Conservation (phyloP, 768 basidiomycete genomes). For the Psilocybe subaeruginosa region DNA sequence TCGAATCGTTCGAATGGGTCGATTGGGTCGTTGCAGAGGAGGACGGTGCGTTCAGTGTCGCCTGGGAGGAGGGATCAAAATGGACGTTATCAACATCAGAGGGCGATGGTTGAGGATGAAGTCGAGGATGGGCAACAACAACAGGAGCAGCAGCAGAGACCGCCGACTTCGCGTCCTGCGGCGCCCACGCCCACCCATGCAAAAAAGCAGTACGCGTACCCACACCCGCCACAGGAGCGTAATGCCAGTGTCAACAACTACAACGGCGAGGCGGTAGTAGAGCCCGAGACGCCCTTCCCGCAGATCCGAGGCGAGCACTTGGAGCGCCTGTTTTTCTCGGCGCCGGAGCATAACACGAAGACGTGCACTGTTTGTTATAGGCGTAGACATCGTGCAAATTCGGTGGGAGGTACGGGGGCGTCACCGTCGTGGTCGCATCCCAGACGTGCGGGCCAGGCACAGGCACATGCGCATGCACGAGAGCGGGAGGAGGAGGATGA, state of each 20-base stretch:
- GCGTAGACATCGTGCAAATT: conserved; percentile 28
- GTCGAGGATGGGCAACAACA: conserved; percentile 19
- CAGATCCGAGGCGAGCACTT: conserved; percentile 78
- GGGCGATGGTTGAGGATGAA: conserved; percentile 22
- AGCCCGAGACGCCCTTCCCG: conserved; percentile 68
- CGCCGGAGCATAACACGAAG: conserved; percentile 72
- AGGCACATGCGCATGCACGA: not conserved
- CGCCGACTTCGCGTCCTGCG: conserved; percentile 29
- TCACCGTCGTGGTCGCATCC: conserved; percentile 16
- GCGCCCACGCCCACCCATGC: conserved; percentile 41
- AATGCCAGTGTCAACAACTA: not conserved
- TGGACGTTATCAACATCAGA: not conserved
- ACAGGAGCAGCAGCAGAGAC: conserved; percentile 8
- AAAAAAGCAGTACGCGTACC: conserved; percentile 14
- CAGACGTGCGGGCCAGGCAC: not conserved
- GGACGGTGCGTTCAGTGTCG: conserved; percentile 4
- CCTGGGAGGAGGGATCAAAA: conserved; percentile 7
- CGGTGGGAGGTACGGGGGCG: not conserved
- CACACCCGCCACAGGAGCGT: not conserved
- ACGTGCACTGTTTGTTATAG: conserved; percentile 73
- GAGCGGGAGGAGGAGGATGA: conserved; percentile 42
- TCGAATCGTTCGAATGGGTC: conserved; percentile 40
- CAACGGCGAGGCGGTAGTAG: conserved; percentile 9
- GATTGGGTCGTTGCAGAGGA: conserved; percentile 1
- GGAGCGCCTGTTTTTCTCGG: conserved; percentile 81